Evolutionary conservation across 2,329 filamentous ascomycete species (phyloP).

Genomic region (Talaromyces islandicus): DNA sequence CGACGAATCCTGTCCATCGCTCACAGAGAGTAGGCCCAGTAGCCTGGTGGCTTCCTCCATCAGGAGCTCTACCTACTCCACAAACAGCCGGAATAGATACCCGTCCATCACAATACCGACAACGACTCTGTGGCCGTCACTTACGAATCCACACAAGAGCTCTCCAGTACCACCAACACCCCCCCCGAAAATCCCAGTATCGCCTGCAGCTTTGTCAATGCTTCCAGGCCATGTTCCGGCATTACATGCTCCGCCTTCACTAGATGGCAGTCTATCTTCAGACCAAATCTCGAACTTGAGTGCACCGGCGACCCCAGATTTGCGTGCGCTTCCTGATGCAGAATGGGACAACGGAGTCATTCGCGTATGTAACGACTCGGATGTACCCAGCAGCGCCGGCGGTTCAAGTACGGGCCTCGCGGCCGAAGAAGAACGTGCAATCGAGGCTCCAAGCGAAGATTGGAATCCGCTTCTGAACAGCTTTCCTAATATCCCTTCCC

Average conservation of each 20-base stretch:
- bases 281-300: conserved; percentile 81
- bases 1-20: conserved; percentile 48
- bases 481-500: conserved; percentile 34
- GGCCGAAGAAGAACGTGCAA: conserved; percentile 31
- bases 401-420: conserved; percentile 18
- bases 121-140: conserved; percentile 50
- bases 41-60: conserved; percentile 41
- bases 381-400: conserved; percentile 21
- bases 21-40: conserved; percentile 44
- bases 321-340: conserved; percentile 51
- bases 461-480: conserved; percentile 52
- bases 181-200: conserved; percentile 61
- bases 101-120: conserved; percentile 56
- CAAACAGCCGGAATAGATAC: conserved; percentile 43
- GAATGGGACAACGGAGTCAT: conserved; percentile 52
- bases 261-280: conserved; percentile 82
- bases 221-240: conserved; percentile 67
- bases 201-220: conserved; percentile 66
- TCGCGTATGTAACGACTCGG: conserved; percentile 28
- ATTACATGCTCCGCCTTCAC: conserved; percentile 74
- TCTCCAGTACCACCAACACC: conserved; percentile 44
- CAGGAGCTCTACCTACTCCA: conserved; percentile 29
- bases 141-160: conserved; percentile 48
- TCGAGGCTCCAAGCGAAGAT: conserved; percentile 40
- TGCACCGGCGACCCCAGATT: conserved; percentile 76